phyloP scores from a whole-genome alignment of 345 rosid species.

The Eucalyptus decipiens region DNA sequence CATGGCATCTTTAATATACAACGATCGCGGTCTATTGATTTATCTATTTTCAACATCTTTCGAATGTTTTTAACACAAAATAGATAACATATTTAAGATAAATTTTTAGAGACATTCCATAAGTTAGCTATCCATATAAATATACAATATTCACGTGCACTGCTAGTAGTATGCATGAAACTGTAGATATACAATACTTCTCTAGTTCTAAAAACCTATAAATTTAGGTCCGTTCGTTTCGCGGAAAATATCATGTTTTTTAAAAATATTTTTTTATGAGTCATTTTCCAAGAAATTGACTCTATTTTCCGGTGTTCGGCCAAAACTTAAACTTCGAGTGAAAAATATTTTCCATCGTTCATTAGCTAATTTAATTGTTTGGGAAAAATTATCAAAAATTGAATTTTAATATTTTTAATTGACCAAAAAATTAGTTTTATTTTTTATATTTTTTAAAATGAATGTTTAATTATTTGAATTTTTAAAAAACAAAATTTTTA shows the following conservation, averaged over 20 bases:
- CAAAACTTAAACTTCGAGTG: fast-evolving
- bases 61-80: background rate
- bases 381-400: too few relatives aligned
- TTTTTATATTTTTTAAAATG: too few relatives aligned
- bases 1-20: background rate
- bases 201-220: background rate
- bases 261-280: fast-evolving
- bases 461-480: too few relatives aligned
- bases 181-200: background rate
- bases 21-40: background rate
- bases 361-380: too few relatives aligned
- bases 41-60: background rate
- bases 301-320: fast-evolving
- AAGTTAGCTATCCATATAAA: background rate
- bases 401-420: too few relatives aligned
- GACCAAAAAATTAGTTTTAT: too few relatives aligned
- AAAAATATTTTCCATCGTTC: too few relatives aligned
- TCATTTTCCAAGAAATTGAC: too few relatives aligned
- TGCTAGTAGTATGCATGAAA: background rate
- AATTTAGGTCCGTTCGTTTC: fast-evolving
- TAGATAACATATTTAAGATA: background rate
- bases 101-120: background rate
- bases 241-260: fast-evolving
- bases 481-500: too few relatives aligned
- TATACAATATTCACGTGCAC: background rate